A percentile compares a stretch with the other conserved stretches of the same genome.
phyloP scores from a whole-genome alignment of 495 filamentous ascomycete species.

The Xylaria longipes region DNA sequence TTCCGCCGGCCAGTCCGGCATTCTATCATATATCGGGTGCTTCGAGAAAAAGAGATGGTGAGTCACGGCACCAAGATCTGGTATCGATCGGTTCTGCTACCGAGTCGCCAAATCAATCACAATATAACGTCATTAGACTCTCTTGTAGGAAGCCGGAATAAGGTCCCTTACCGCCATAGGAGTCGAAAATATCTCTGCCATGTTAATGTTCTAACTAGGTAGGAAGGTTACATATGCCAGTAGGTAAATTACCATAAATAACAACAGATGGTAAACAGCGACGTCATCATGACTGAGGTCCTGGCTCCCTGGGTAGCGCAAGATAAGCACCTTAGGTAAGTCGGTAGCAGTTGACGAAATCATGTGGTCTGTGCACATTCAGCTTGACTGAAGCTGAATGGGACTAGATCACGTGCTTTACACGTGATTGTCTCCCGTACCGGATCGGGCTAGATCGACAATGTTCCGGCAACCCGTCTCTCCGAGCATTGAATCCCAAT shows the following conservation, averaged over 20 bases:
- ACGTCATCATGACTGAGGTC: constrained; percentile 7
- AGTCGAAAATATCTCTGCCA: background rate
- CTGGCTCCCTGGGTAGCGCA: too few relatives aligned
- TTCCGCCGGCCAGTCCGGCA: background rate
- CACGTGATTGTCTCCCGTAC: constrained; percentile 23
- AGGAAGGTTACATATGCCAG: background rate
- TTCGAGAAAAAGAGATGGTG: background rate
- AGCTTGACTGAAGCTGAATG: background rate
- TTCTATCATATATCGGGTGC: background rate
- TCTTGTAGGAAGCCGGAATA: background rate
- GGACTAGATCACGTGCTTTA: constrained; percentile 28
- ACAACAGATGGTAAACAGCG: background rate
- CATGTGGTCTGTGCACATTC: background rate
- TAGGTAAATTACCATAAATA: background rate
- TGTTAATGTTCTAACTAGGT: background rate
- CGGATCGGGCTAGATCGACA: constrained; percentile 29
- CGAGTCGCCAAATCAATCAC: background rate
- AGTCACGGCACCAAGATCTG: background rate
- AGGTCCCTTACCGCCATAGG: background rate
- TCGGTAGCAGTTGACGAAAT: background rate
- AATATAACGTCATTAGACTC: background rate
- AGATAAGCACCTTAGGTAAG: too few relatives aligned
- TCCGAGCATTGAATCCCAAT: constrained; percentile 49
- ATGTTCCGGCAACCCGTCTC: constrained; percentile 49
- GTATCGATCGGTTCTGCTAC: background rate